Base-by-base conservation (phyloP, 257 asterid genomes). In the Solanum medicagineum region DNA sequence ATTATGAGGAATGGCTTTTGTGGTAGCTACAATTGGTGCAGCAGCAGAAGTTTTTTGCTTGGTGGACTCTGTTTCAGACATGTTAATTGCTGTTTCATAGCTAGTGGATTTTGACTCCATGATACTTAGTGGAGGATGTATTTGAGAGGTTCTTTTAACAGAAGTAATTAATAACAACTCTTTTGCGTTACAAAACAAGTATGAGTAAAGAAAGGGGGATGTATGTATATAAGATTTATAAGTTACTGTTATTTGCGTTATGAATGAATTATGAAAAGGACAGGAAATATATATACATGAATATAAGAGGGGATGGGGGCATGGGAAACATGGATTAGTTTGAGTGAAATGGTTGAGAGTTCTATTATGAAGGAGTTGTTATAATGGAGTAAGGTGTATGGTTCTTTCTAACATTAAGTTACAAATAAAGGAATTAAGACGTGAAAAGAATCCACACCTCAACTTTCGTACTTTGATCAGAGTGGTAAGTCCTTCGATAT, bases 11-110 rank as follows among this genome's bases (percentile, higher is more conserved):
- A 81, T 51, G 56, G 89, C 92, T 84, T 86, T 90, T 9, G 91
- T 82, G 19, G 88, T 87, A 65, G 92, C 88, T 1, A 81, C 54
- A 29, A 63, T 57, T 14, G 90, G 44, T 55, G 86, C 83, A 32
- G 85, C 80, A 60, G 80, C 13, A 65, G 88, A 82, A 26, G 74
- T 26, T 77, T 90, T 89, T 65, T 85, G 89, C 85, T 90, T 90
- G 85, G 79, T 29, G 87, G 97, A 90, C 70, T 89, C 88, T 13
- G 93, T 83, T 40, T 93, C 91, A 6, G 88, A 65, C 9, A 94
- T 87, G 83, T 87, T 82, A 55, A 93, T 88, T 20, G 95, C 89
- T 36, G 97, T 85, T 86, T 83, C 84, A 45, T 65, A 84, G 83
- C 85, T 86, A 79, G 86, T 87, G 7, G 83, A 26, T 53, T 90